Conservation (phyloP, 2,329 filamentous ascomycete genomes). For the Alternaria ventricosa region DNA sequence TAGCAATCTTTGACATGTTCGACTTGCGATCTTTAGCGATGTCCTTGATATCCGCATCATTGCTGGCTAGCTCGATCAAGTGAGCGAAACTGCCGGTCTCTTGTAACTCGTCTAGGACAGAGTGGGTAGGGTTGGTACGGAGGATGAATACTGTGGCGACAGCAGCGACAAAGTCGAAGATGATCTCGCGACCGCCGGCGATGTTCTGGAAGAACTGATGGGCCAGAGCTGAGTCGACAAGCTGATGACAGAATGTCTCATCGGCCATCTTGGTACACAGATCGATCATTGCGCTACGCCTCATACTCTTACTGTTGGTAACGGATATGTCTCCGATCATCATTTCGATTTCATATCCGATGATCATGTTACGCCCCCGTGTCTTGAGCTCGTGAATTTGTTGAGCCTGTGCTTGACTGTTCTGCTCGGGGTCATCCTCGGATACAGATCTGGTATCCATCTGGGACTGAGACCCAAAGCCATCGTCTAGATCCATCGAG, state of each 20-base stretch:
- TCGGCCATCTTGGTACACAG: constrained; percentile 62
- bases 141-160: constrained; percentile 70
- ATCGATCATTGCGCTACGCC: constrained; percentile 62
- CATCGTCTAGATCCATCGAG: constrained; percentile 41
- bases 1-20: constrained; percentile 72
- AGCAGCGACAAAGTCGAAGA: constrained; percentile 67
- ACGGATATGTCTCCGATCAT: constrained; percentile 66
- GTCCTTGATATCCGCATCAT: constrained; percentile 61
- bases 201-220: constrained; percentile 70
- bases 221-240: constrained; percentile 76
- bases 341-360: constrained; percentile 61
- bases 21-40: constrained; percentile 69
- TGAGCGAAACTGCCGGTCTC: constrained; percentile 62
- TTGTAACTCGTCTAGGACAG: constrained; percentile 64
- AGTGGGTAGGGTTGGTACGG: constrained; percentile 64
- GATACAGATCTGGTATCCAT: constrained; percentile 32
- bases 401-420: constrained; percentile 60
- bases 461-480: constrained; percentile 23
- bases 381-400: constrained; percentile 63
- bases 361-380: constrained; percentile 63
- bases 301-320: constrained; percentile 48
- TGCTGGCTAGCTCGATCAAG: constrained; percentile 62
- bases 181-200: constrained; percentile 51
- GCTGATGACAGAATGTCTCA: constrained; percentile 70
- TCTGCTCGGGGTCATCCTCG: constrained; percentile 53